A percentile compares a stretch with the other conserved stretches of the same genome.
Conservation (phyloP, 306 rosid genomes). For the Fagus sylvatica region DNA sequence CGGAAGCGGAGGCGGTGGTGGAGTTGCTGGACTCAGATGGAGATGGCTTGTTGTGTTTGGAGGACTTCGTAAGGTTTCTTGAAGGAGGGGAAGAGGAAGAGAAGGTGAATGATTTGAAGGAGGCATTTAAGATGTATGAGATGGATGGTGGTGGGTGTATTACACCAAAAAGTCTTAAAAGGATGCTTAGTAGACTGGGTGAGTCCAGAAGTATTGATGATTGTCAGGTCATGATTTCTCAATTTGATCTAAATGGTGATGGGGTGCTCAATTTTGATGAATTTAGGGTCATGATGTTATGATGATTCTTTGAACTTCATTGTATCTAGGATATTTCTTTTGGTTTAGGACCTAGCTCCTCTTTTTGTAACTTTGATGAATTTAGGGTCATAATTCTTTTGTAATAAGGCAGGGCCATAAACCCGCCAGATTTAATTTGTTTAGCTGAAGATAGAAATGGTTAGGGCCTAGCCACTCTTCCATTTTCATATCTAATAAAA, state of each 20-base stretch:
- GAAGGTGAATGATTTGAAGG: slow-evolving; percentile 54
- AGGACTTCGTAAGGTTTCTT: slow-evolving; percentile 66
- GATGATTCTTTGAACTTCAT: background rate
- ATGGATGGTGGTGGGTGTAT: slow-evolving; percentile 72
- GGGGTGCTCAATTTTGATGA: slow-evolving; percentile 82
- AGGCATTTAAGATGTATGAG: slow-evolving; percentile 80
- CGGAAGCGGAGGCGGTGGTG: slow-evolving; percentile 51
- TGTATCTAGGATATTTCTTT: background rate
- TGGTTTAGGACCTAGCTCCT: too few species aligned
- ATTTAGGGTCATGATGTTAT: slow-evolving; percentile 75
- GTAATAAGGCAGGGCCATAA: too few species aligned
- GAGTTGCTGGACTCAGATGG: slow-evolving; percentile 49
- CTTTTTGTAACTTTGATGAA: too few species aligned
- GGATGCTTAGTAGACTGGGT: slow-evolving; percentile 69
- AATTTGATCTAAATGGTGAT: slow-evolving; percentile 79
- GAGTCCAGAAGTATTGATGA: slow-evolving; percentile 59
- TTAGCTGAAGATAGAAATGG: too few species aligned
- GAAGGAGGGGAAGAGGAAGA: slow-evolving; percentile 77
- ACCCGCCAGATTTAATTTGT: too few species aligned
- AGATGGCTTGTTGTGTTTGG: slow-evolving; percentile 61
- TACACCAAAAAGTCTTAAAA: slow-evolving; percentile 70
- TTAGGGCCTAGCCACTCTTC: too few species aligned
- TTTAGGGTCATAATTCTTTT: too few species aligned
- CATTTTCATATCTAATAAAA: too few species aligned
- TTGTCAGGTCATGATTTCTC: slow-evolving; percentile 59